These are phyloP conservation scores for Starmerella riodocensis DNA, from an alignment of 805 yeast species.

Conservation along the genomic window DNA sequence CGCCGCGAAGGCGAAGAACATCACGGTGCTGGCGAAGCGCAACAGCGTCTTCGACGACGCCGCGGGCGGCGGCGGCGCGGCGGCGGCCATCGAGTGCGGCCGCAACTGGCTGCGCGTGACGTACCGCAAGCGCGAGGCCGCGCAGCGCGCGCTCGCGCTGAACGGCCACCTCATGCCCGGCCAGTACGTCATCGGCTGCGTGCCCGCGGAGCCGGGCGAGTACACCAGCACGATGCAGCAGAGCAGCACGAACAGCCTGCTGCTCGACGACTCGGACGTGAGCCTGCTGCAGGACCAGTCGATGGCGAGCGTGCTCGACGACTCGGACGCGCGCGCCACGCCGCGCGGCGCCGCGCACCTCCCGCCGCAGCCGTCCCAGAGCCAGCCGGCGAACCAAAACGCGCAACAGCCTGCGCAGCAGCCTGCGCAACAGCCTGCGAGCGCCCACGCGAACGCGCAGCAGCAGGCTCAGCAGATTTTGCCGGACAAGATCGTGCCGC, in stretches of 20 bases:
- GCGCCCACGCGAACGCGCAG: too few species aligned
- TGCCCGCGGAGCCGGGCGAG: slow-evolving; percentile 32
- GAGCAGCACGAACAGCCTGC: slow-evolving; percentile 19
- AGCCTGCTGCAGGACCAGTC: slow-evolving; percentile 16
- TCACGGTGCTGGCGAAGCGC: slow-evolving; percentile 52
- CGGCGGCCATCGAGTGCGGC: slow-evolving; percentile 65
- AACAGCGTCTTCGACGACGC: slow-evolving; percentile 24
- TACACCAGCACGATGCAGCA: slow-evolving; percentile 4
- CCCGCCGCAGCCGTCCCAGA: not conserved
- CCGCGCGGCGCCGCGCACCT: not conserved
- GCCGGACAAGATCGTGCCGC: slow-evolving; percentile 8
- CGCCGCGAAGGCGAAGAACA: slow-evolving; percentile 86
- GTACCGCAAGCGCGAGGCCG: slow-evolving; percentile 59
- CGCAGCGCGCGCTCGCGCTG: slow-evolving; percentile 72
- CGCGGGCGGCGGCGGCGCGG: slow-evolving; percentile 8
- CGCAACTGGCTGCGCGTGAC: slow-evolving; percentile 86
- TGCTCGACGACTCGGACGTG: slow-evolving; percentile 18
- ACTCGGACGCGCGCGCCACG: not conserved
- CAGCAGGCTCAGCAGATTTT: not conserved
- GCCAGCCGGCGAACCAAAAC: not conserved
- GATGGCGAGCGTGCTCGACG: slow-evolving; percentile 8
- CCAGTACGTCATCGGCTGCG: slow-evolving; percentile 44
- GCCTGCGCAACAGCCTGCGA: too few species aligned
- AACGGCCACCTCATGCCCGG: slow-evolving; percentile 65
- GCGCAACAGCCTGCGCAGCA: not conserved